Conservation (phyloP, 306 rosid genomes). For the Mimosa pudica region DNA sequence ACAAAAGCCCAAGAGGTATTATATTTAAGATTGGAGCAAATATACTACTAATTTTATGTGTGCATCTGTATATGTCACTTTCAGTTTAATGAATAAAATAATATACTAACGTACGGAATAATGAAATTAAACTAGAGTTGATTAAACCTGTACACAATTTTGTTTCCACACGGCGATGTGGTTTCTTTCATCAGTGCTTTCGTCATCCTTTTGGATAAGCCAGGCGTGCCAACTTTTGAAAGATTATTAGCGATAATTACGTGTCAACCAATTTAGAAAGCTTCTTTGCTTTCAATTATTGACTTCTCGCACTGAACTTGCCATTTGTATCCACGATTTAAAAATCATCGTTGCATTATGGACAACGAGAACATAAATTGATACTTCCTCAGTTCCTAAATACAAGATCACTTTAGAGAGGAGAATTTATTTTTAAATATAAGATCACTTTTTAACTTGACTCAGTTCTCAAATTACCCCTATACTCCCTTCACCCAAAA, state of each 20-base stretch:
- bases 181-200: slow-evolving; percentile 18
- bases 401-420: too few relatives aligned
- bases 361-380: background rate
- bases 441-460: too few relatives aligned
- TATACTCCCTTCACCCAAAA: too few relatives aligned
- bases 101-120: background rate
- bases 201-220: slow-evolving; percentile 59
- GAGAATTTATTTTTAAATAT: too few relatives aligned
- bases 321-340: slow-evolving; percentile 19
- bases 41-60: too few relatives aligned
- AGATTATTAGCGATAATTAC: background rate
- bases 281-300: slow-evolving; percentile 39
- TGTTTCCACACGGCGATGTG: slow-evolving; percentile 29
- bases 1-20: too few relatives aligned
- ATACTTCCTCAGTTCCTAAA: background rate
- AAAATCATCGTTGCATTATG: slow-evolving; percentile 18
- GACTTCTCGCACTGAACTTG: slow-evolving; percentile 24
- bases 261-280: background rate
- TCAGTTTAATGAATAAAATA: too few relatives aligned
- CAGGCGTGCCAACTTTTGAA: slow-evolving; percentile 22
- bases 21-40: too few relatives aligned
- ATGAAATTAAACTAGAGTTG: too few relatives aligned
- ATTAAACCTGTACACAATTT: background rate
- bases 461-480: too few relatives aligned
- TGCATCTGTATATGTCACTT: background rate